phyloP scores from a whole-genome alignment of 139 green algal species.

The Zygnema circumcarinatum region DNA sequence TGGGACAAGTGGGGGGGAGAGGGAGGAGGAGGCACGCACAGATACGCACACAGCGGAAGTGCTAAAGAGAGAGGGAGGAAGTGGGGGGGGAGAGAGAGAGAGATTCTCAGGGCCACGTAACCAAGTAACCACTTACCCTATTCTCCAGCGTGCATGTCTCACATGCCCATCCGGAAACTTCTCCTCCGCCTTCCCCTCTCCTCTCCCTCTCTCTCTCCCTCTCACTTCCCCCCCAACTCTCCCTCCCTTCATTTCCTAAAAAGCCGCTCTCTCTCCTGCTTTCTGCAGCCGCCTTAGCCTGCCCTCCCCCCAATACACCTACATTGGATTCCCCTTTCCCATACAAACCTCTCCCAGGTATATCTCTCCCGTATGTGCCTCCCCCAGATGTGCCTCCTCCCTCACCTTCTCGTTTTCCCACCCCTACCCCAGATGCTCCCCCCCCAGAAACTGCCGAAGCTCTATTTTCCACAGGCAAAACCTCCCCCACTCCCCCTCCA shows the following conservation, averaged over 20 bases:
- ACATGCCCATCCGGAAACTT: slow-evolving; percentile 13
- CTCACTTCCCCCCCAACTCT: slow-evolving; percentile 22
- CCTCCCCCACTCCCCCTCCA: no score
- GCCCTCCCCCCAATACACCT: neutral
- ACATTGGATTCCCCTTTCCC: neutral
- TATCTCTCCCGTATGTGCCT: neutral
- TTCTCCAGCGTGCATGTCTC: slow-evolving; percentile 31
- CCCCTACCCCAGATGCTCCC: neutral
- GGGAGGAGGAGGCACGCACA: neutral
- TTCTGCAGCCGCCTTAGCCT: neutral
- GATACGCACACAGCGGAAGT: neutral
- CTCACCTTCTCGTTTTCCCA: neutral
- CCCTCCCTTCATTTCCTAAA: no score
- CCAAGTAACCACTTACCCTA: neutral
- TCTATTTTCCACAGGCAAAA: no score
- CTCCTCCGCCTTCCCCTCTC: neutral
- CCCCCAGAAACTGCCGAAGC: neutral
- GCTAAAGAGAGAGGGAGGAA: neutral
- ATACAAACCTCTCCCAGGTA: neutral
- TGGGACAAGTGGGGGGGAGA: neutral
- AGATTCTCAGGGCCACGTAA: no score
- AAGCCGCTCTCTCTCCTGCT: slow-evolving; percentile 2
- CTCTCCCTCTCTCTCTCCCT: slow-evolving; percentile 1
- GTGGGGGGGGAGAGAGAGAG: no score
- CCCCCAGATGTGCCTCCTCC: neutral